phyloP scores from a whole-genome alignment of 106 monocot species.

The Acanthochlamys bracteata region DNA sequence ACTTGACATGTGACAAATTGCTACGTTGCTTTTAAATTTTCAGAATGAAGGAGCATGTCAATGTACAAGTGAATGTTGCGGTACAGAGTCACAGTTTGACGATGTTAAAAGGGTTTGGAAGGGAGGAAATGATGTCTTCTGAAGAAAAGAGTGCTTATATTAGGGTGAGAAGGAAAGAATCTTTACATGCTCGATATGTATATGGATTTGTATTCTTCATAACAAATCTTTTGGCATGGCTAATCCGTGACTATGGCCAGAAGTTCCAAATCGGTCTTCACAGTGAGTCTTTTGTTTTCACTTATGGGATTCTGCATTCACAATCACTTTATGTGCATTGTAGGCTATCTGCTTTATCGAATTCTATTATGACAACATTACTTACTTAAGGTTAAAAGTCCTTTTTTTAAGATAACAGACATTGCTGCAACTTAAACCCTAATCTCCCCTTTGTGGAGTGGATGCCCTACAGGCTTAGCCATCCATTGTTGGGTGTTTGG shows the following conservation, averaged over 20 bases:
- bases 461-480: too few relatives aligned
- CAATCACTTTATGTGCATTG: not conserved
- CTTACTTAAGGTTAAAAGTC: too few relatives aligned
- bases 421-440: too few relatives aligned
- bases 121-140: not conserved
- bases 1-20: too few relatives aligned
- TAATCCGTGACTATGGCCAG: conserved; percentile 56
- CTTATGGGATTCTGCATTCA: not conserved
- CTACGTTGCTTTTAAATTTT: not conserved
- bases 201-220: conserved; percentile 59
- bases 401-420: too few relatives aligned
- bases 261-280: conserved; percentile 15
- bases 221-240: conserved; percentile 61
- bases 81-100: conserved; percentile 1
- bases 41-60: not conserved
- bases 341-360: not conserved
- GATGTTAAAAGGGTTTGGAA: not conserved
- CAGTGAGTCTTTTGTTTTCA: conserved; percentile 18
- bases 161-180: conserved; percentile 24
- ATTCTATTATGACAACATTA: not conserved
- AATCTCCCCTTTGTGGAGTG: too few relatives aligned
- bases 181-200: conserved; percentile 47
- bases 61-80: not conserved
- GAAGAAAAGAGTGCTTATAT: not conserved
- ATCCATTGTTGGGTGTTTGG: too few relatives aligned